Base-by-base conservation (phyloP, 179 eudicot genomes). In the Beta macrorhiza region DNA sequence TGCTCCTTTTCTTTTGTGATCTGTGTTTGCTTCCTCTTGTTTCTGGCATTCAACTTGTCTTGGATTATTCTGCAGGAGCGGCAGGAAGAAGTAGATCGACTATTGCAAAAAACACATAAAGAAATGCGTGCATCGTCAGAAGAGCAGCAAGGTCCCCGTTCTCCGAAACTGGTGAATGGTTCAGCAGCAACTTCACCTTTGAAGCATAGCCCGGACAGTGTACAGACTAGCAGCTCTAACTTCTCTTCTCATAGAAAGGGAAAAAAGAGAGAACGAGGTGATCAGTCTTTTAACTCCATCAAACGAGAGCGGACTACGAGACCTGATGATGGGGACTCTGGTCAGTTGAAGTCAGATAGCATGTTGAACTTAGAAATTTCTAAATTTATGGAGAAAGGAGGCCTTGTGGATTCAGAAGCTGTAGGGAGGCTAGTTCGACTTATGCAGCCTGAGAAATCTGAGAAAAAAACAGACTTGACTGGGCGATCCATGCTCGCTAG, bases 191-290 rank as follows among this genome's bases (percentile, higher is more conserved):
- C 87, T 25, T 86, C 87, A 51, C 84, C 85, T n/a, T 79, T 78
- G 47, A 88, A 88, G 52, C 86, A 84, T 32, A 86, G 86, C 79
- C 86, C 89, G n/a, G 89, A 88, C 78, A 80, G 83, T 74, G 81
- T 82, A 80, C 86, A 86, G 79, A 86, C 78, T 78, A 84, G 87
- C 62, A 71, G 81, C 42, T 79, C 83, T 56, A 71, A 65, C 76
- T n/a, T 84, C 47, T 71, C 85, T 71, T 83, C 87, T 64, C 82
- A 85, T 65, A 61, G 45, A 49, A 87, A 83, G 78, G 88, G 83
- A 29, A 87, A 81, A 77, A 87, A 85, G 77, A 85, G 88, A 63
- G 89, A 85, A n/a, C 79, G 86, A 11, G 75, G 44, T 77, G 89
- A 87, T 67, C 88, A 78, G 47, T 73, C 75, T 67, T 49, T 72